Evolutionary conservation across 305 asterid species (phyloP), one percentile per base, ranked within the genome.

Genomic region (Andrographis paniculata): DNA sequence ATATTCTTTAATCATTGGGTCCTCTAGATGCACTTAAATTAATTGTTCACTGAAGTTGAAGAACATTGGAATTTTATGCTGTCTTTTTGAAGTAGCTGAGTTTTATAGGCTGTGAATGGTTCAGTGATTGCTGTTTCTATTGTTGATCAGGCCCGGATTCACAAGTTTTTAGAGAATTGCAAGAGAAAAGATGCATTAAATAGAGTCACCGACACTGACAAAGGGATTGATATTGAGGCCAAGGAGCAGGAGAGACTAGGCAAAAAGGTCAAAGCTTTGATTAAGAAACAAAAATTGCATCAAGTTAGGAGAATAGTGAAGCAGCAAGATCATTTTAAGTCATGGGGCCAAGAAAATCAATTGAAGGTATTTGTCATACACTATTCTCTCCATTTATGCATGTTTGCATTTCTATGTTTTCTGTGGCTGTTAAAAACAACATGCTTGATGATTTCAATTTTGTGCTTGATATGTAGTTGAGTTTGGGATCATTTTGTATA

Each of bases 311-410:
- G 63, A 59, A 79, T 91, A 48, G 85, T 91, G 44, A 73, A 56
- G 60, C 72, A 59, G 42, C 83, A 79, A 48, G 94, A 84, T 62
- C 78, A 77, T 53, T 42, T 61, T 47, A 79, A 68, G 65, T 69
- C 96, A 14, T 91, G 99, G 99, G 94, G 99, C 39, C 85, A 70
- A 73, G 99, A 83, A 16, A 69, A 66, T 66, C 89, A 80, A 77
- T 67, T 80, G 30, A 91, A 83, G 95, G 99, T 85, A 52, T 52
- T 58, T 50, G 47, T 42, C 63, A 20, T 48, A 55, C 13, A 19
- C 1, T n/a, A n/a, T n/a, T n/a, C n/a, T 12, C 45, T n/a, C 6
- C 14, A 0, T 37, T 5, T 37, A 14, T 10, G 17, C 14, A 20
- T 48, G 48, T 4, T 33, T 33, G n/a, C 12, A 11, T 33, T 33